These are phyloP conservation scores for Penicillium brevicompactum DNA, from an alignment of 2,329 filamentous ascomycete species.

Conservation along the genomic window DNA sequence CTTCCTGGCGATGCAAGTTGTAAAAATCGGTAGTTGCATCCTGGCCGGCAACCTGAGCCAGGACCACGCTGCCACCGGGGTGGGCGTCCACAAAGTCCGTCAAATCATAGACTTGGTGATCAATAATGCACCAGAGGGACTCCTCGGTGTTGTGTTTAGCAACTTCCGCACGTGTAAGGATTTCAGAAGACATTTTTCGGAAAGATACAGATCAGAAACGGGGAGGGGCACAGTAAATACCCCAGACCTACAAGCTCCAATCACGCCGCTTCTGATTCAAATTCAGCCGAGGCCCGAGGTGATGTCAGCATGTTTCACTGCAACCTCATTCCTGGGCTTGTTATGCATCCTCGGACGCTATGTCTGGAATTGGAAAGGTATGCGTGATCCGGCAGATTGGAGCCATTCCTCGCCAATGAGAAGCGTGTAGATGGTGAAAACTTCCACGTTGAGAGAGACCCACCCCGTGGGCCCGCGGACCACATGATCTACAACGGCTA, in stretches of 20 bases:
- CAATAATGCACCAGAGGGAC: conserved; percentile 80
- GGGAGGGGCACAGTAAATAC: conserved; percentile 7
- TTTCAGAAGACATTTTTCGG: conserved; percentile 25
- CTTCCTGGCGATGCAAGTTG: conserved; percentile 88
- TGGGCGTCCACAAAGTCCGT: conserved; percentile 84
- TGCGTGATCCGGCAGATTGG: not conserved
- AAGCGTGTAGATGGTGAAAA: not conserved
- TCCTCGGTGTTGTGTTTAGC: conserved; percentile 75
- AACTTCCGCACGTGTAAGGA: conserved; percentile 60
- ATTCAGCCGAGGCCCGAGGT: conserved; percentile 22
- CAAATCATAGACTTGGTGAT: conserved; percentile 84
- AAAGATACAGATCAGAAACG: not conserved
- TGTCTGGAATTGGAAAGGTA: not conserved
- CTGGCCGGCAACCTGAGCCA: conserved; percentile 76
- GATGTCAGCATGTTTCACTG: conserved; percentile 3
- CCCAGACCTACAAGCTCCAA: conserved; percentile 17
- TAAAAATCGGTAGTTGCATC: conserved; percentile 85
- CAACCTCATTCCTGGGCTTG: not conserved
- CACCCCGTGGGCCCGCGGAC: not conserved
- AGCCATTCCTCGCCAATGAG: not conserved
- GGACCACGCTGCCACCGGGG: conserved; percentile 77
- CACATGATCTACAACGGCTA: conserved; percentile 4
- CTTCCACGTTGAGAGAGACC: not conserved
- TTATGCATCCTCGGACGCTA: not conserved
- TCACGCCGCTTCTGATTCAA: conserved; percentile 13